Base-by-base conservation (phyloP, 768 basidiomycete genomes). In the Pisolithus microcarpus region DNA sequence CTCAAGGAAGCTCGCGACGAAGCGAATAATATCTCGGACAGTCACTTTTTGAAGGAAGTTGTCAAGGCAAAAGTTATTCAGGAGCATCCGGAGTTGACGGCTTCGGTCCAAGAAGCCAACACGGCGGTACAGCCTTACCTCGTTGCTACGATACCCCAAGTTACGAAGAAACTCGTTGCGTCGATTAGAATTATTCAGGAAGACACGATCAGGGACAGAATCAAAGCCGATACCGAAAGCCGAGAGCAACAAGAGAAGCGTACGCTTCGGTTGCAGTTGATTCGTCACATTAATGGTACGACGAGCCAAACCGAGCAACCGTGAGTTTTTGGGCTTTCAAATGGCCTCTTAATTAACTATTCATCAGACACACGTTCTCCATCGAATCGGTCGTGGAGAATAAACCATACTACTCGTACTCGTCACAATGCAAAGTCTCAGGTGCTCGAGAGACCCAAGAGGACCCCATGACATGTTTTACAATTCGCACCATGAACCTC, bases 401-500 rank as follows among this genome's bases (percentile, higher is more conserved):
- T 6, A 37, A 9, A 13, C 15, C 39, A 19, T 15, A 34, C 8
- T 44, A 44, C 21, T n/a, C 21, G 7, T 30, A 7, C 10, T 31
- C 30, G 4, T 16, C 36, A 30, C 24, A 18, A 13, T 53, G 50
- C 45, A 44, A 40, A 48, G 16, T 56, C 8, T 43, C 50, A 19
- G 53, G 56, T 37, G 50, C 50, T 24, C 39, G 56, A 21, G 46
- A 56, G 48, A 40, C 47, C 24, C 37, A 45, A 4, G 51, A 60
- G 46, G 58, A 58, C 5, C 56, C 65, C 15, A 43, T 46, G 50
- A 44, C 23, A 0, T 38, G 55, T 2, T 58, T 59, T 28, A 66
- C 66, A 1, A 52, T 65, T 0, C 59, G 65, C 45, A 1, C 57
- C 7, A 64, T 66, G 62, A 55, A 63, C 37, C 23, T 68, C 37